Base-by-base conservation (phyloP, 345 rosid genomes). In the Carallia brachiata region DNA sequence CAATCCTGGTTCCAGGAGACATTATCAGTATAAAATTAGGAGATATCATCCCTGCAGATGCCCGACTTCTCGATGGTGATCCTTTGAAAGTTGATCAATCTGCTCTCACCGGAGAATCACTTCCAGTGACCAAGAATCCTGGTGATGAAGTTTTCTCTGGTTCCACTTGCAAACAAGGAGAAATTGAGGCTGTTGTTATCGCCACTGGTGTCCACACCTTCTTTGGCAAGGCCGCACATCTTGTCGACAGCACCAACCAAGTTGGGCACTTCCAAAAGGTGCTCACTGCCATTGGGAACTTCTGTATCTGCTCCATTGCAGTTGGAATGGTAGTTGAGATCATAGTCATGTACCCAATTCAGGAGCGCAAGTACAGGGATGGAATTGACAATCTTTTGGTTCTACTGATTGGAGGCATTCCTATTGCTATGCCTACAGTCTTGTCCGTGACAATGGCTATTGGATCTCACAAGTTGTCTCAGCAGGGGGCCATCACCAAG, bases 221-320 rank as follows among this genome's bases (percentile, higher is more conserved):
- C 83, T 89, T 91, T 2, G 97, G 97, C 16, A 91, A 91, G 81
- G 97, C 97, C 6, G 97, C 97, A 40, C 97, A 91, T 83, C 94
- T 91, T 62, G 97, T 91, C 2, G 92, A 91, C 73, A 91, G 80
- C 73, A 91, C 97, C 57, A 91, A 87, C 83, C 88, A 91, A 79
- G 92, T 89, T 28, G 97, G 97, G 4, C 97, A 91, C 68, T 91
- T 91, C 73, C 97, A 91, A 84, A 82, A 83, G 77, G 95, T 91
- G 56, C 81, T 91, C 30, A 91, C 96, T 0, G 77, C 97, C 0
- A 91, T 91, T 15, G 97, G 97, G 52, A 91, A 91, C 88, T 91
- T 91, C 84, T 91, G 97, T 66, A 91, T 91, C 37, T 79, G 85
- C 69, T 91, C 93, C 63, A 89, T 91, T 58, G 93, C 90, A 0